Percentiles rank a stretch among this genome's conserved stretches.
Conservation (phyloP, 2,329 filamentous ascomycete species). For the Clarireedia sp. region DNA sequence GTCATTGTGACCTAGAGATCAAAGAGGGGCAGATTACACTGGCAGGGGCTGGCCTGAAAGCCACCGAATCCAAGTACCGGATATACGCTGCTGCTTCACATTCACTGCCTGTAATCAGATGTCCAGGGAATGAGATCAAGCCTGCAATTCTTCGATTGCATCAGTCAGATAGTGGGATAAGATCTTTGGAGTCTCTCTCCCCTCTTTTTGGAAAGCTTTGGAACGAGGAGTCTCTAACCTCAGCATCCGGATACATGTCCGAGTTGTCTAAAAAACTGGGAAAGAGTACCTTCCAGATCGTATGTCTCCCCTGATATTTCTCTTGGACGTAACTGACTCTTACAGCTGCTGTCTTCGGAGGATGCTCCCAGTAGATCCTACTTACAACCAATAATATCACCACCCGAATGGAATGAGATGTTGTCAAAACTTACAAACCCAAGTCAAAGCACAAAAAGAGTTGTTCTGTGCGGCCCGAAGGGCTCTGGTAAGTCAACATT, state of each 20-base stretch:
- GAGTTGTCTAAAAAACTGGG: constrained; percentile 13
- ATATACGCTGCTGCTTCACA: constrained; percentile 62
- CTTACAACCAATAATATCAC: constrained; percentile 48
- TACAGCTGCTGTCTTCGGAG: constrained; percentile 45
- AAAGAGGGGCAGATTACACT: constrained; percentile 54
- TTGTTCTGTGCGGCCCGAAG: constrained; percentile 62
- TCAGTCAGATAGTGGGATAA: constrained; percentile 40
- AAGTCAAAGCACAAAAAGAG: constrained; percentile 32
- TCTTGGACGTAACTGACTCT: background rate
- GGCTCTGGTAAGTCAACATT: constrained; percentile 72
- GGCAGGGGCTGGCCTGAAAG: constrained; percentile 53
- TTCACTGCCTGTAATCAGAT: constrained; percentile 59
- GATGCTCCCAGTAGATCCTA: constrained; percentile 42
- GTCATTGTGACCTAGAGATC: constrained; percentile 60
- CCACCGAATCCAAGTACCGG: constrained; percentile 41
- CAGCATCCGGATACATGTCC: constrained; percentile 13
- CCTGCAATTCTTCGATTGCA: constrained; percentile 49
- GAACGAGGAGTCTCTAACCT: constrained; percentile 38
- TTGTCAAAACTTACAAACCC: constrained; percentile 24
- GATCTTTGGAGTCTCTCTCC: constrained; percentile 50
- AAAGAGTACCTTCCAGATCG: constrained; percentile 42
- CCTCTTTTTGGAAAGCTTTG: constrained; percentile 62
- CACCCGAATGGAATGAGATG: constrained; percentile 51
- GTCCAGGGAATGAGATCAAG: constrained; percentile 35
- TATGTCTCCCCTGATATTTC: constrained; percentile 22